Evolutionary conservation across 495 filamentous ascomycete species (phyloP).

Genomic region (Emericellopsis terricola): DNA sequence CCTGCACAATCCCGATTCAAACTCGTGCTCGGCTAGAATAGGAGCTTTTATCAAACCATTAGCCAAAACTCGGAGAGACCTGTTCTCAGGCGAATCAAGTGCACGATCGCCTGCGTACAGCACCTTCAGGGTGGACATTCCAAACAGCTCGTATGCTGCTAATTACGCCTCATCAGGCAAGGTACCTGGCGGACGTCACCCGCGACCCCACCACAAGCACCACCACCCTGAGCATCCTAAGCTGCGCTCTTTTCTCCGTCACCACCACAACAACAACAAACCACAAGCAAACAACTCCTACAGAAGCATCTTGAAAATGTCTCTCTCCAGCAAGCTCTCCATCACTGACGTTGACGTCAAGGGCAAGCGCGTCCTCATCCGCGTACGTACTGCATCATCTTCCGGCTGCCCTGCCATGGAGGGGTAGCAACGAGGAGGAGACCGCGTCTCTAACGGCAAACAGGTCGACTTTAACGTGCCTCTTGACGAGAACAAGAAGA

Average conservation of each 20-base stretch:
- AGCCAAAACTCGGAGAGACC: too few relatives aligned
- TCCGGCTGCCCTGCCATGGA: conserved; percentile 1
- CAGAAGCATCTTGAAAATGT: too few relatives aligned
- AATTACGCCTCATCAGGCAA: too few relatives aligned
- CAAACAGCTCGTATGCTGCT: too few relatives aligned
- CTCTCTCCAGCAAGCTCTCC: conserved; percentile 93
- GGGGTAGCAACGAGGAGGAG: background rate
- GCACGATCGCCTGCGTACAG: too few relatives aligned
- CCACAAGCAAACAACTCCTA: conserved; percentile 5
- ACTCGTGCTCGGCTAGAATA: too few relatives aligned
- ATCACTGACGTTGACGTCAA: conserved; percentile 93
- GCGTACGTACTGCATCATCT: conserved; percentile 66
- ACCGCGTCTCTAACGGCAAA: background rate
- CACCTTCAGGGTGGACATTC: too few relatives aligned
- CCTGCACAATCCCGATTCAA: too few relatives aligned
- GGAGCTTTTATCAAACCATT: too few relatives aligned
- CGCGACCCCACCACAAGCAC: conserved; percentile 1
- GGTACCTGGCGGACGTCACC: too few relatives aligned
- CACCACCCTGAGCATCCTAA: background rate
- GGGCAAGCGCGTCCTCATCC: conserved; percentile 93
- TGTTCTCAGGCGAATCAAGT: too few relatives aligned
- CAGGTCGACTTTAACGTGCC: conserved; percentile 99
- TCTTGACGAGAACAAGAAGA: conserved; percentile 73
- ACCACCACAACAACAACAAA: background rate
- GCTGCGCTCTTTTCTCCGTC: background rate